These are phyloP conservation scores for Fusarium scirpi DNA, from an alignment of 2,329 filamentous ascomycete species.

Conservation along the genomic window DNA sequence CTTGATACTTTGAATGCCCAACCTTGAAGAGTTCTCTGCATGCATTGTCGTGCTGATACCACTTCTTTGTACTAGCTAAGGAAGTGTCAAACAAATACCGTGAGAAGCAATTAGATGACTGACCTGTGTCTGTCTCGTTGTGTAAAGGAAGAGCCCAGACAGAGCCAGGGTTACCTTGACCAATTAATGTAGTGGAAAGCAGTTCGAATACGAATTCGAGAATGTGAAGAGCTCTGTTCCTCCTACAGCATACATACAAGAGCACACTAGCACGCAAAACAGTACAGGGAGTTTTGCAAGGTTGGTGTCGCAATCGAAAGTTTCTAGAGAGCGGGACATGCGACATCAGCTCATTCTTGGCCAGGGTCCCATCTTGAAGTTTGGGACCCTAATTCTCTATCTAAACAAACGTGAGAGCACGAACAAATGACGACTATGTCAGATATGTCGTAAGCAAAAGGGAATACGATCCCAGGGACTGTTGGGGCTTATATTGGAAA, in stretches of 20 bases:
- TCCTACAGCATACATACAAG: not conserved
- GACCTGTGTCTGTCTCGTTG: not conserved
- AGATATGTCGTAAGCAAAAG: not conserved
- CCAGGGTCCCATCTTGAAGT: not conserved
- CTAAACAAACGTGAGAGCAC: not conserved
- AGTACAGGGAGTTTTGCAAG: not conserved
- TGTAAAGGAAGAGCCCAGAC: not conserved
- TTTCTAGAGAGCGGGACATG: not conserved
- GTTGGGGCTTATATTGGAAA: not conserved
- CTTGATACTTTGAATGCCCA: not conserved
- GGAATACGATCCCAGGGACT: not conserved
- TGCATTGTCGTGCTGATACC: not conserved
- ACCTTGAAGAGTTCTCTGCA: not conserved
- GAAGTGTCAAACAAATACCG: not conserved
- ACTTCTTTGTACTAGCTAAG: not conserved
- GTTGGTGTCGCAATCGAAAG: slow-evolving; percentile 11
- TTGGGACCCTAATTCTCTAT: not conserved
- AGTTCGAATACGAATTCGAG: slow-evolving; percentile 30
- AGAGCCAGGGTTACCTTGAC: not conserved
- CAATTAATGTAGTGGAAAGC: not conserved
- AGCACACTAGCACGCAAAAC: not conserved
- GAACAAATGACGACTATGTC: not conserved
- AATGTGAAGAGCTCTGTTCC: not conserved
- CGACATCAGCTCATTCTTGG: slow-evolving; percentile 4
- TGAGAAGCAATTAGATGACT: not conserved